A percentile compares a stretch with the other conserved stretches of the same genome.
phyloP scores from a whole-genome alignment of 2,329 filamentous ascomycete genomes.

The Fusarium oligoseptatum region DNA sequence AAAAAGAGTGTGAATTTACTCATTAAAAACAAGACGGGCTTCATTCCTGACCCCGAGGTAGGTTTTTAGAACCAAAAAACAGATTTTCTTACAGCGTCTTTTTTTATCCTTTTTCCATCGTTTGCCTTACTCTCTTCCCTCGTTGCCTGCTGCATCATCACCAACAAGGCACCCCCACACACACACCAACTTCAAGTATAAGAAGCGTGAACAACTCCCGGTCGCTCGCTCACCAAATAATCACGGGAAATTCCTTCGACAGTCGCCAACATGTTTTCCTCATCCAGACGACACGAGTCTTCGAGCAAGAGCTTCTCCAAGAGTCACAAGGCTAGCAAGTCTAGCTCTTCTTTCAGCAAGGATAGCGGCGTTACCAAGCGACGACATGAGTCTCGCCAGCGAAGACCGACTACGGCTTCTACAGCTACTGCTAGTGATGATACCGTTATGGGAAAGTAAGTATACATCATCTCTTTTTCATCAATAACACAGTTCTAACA shows the following conservation, averaged over 20 bases:
- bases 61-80: slow-evolving; percentile 37
- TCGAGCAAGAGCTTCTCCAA: slow-evolving; percentile 67
- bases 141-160: slow-evolving; percentile 23
- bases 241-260: neutral
- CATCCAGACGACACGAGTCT: slow-evolving; percentile 57
- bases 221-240: neutral
- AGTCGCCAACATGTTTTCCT: slow-evolving; percentile 58
- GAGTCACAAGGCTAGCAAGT: slow-evolving; percentile 63
- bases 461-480: slow-evolving; percentile 1
- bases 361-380: slow-evolving; percentile 67
- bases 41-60: slow-evolving; percentile 50
- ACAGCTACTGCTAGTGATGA: slow-evolving; percentile 55
- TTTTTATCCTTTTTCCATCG: slow-evolving; percentile 11
- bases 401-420: slow-evolving; percentile 63
- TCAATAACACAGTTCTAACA: slow-evolving; percentile 8
- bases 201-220: slow-evolving; percentile 14
- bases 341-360: slow-evolving; percentile 68
- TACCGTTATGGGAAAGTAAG: slow-evolving; percentile 61
- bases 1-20: slow-evolving; percentile 29
- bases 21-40: slow-evolving; percentile 19
- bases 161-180: neutral
- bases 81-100: slow-evolving; percentile 30
- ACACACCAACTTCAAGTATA: slow-evolving; percentile 22
- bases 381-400: slow-evolving; percentile 63
- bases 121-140: slow-evolving; percentile 21